phyloP scores from a whole-genome alignment of 2,329 filamentous ascomycete genomes.

The Aspergillus proliferans region DNA sequence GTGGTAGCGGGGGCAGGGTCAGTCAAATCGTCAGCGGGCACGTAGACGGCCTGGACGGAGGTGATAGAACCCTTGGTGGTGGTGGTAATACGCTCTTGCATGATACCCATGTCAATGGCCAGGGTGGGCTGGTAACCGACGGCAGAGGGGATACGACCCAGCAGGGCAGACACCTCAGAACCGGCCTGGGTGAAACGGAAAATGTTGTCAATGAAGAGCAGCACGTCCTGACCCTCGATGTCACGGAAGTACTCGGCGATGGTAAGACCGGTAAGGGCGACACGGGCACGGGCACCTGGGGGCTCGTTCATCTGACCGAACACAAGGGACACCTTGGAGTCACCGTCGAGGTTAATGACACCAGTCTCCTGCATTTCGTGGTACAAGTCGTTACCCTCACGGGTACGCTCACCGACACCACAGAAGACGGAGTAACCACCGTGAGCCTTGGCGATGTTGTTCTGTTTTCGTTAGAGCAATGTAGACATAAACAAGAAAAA shows the following conservation, averaged over 20 bases:
- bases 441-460: slow-evolving; percentile 99
- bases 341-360: slow-evolving; percentile 98
- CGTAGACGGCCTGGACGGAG: slow-evolving; percentile 99
- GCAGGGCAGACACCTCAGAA: slow-evolving; percentile 98
- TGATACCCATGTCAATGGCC: slow-evolving; percentile 96
- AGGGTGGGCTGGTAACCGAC: slow-evolving; percentile 99
- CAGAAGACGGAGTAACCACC: slow-evolving; percentile 99
- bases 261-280: slow-evolving; percentile 81
- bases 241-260: slow-evolving; percentile 72
- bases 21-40: slow-evolving; percentile 99
- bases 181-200: slow-evolving; percentile 99
- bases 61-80: slow-evolving; percentile 99
- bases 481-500: neutral
- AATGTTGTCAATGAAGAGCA: slow-evolving; percentile 99
- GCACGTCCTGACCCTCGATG: slow-evolving; percentile 83
- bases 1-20: slow-evolving; percentile 98
- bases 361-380: slow-evolving; percentile 99
- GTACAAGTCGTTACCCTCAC: slow-evolving; percentile 99
- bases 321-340: slow-evolving; percentile 98
- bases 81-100: slow-evolving; percentile 99
- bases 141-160: slow-evolving; percentile 99
- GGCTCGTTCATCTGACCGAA: slow-evolving; percentile 99
- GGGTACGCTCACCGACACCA: slow-evolving; percentile 99
- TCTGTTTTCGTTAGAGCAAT: slow-evolving; percentile 43
- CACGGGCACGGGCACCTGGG: slow-evolving; percentile 98